Conservation (phyloP, 2,329 filamentous ascomycete genomes). For the Aspergillus carbonarius region DNA sequence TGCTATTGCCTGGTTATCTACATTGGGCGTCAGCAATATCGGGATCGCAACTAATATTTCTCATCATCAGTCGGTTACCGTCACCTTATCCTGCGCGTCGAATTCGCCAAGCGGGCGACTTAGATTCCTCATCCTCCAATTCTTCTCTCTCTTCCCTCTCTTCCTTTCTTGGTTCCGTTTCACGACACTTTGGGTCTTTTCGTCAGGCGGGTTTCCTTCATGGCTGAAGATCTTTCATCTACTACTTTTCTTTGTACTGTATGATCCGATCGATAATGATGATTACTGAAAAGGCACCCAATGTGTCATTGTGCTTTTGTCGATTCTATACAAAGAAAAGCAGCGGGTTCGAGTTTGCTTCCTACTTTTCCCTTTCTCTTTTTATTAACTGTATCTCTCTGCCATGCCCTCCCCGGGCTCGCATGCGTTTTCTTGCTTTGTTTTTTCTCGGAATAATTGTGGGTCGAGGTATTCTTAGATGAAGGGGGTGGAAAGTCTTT, state of each 20-base stretch:
- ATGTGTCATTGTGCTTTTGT: slow-evolving; percentile 27
- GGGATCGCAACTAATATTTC: slow-evolving; percentile 1
- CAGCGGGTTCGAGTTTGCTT: slow-evolving; percentile 25
- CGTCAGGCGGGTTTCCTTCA: slow-evolving; percentile 31
- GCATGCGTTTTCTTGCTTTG: not conserved
- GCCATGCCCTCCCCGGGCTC: not conserved
- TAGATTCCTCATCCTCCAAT: slow-evolving; percentile 24
- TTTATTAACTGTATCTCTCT: too few species aligned
- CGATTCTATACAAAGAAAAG: slow-evolving; percentile 11
- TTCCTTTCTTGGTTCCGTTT: slow-evolving; percentile 24
- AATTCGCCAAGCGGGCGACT: slow-evolving; percentile 52
- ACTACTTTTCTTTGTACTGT: slow-evolving; percentile 31
- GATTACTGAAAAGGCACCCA: slow-evolving; percentile 32
- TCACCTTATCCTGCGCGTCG: slow-evolving; percentile 53
- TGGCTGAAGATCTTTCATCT: slow-evolving; percentile 21
- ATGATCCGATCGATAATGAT: slow-evolving; percentile 41
- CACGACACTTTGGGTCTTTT: slow-evolving; percentile 33
- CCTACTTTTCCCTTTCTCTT: not conserved
- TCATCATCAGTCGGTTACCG: slow-evolving; percentile 49
- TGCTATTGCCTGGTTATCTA: not conserved
- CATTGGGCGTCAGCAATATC: not conserved
- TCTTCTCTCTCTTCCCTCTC: slow-evolving; percentile 3
- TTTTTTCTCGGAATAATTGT: not conserved
- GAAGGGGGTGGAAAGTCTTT: not conserved
- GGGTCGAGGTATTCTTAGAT: not conserved